Percentiles rank a stretch among this genome's conserved stretches.
Evolutionary conservation across 2,329 filamentous ascomycete species (phyloP).

Genomic region (Ophidiomyces ophidiicola): DNA sequence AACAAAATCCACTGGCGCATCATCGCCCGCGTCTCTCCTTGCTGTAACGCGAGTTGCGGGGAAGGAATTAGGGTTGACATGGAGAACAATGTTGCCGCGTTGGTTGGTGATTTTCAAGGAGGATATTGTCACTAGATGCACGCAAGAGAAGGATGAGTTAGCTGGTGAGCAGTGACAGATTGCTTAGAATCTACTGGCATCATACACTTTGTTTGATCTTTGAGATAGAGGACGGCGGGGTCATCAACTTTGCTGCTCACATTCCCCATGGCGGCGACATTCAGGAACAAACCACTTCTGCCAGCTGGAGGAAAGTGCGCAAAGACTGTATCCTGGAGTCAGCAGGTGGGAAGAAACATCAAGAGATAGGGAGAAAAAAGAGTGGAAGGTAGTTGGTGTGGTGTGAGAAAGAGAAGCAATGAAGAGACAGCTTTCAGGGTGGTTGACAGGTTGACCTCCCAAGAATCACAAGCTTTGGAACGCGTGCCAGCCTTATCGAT

Average conservation of each 20-base stretch:
- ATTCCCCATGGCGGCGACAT: slow-evolving; percentile 62
- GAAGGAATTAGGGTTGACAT: slow-evolving; percentile 72
- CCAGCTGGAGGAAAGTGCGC: background rate
- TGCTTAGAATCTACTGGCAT: slow-evolving; percentile 17
- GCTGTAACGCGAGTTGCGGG: slow-evolving; percentile 68
- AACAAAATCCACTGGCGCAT: slow-evolving; percentile 71
- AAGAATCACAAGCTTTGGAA: too few relatives aligned
- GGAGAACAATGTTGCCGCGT: slow-evolving; percentile 62
- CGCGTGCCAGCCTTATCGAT: too few relatives aligned
- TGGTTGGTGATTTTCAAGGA: slow-evolving; percentile 71
- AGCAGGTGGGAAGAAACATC: too few relatives aligned
- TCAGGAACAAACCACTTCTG: slow-evolving; percentile 1
- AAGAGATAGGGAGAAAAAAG: too few relatives aligned
- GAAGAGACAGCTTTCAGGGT: too few relatives aligned
- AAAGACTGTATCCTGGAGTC: too few relatives aligned
- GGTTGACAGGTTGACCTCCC: too few relatives aligned
- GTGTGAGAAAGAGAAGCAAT: too few relatives aligned
- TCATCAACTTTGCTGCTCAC: slow-evolving; percentile 83
- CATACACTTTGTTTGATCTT: slow-evolving; percentile 85
- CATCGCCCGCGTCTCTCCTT: slow-evolving; percentile 60
- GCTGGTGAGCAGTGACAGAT: slow-evolving; percentile 8
- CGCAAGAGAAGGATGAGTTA: background rate
- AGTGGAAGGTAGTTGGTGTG: too few relatives aligned
- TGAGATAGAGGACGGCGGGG: slow-evolving; percentile 61
- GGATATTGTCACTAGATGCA: slow-evolving; percentile 66